Conservation (phyloP, 768 basidiomycete species). For the Kockovaella imperatae region DNA sequence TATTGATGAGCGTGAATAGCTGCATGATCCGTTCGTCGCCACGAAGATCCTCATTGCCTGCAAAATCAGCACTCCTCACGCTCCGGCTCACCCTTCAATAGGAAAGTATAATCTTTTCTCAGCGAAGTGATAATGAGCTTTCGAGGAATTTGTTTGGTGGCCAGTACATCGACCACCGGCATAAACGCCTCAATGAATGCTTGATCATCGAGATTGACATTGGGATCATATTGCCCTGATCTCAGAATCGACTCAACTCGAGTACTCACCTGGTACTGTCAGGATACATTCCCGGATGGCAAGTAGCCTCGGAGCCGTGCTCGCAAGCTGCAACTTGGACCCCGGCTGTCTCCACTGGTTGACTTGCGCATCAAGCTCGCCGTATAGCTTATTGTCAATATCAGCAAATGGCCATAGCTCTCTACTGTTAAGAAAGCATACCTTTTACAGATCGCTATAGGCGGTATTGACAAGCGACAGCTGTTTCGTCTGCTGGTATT, state of each 20-base stretch:
- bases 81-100: slow-evolving; percentile 36
- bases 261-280: slow-evolving; percentile 37
- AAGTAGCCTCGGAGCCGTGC: slow-evolving; percentile 34
- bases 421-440: not conserved
- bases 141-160: slow-evolving; percentile 37
- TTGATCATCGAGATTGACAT: slow-evolving; percentile 35
- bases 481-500: slow-evolving; percentile 18
- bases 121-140: slow-evolving; percentile 35
- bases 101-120: slow-evolving; percentile 30
- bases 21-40: slow-evolving; percentile 45
- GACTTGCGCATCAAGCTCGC: slow-evolving; percentile 32
- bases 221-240: slow-evolving; percentile 37
- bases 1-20: slow-evolving; percentile 42
- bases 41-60: slow-evolving; percentile 37
- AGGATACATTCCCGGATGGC: slow-evolving; percentile 35
- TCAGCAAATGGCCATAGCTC: slow-evolving; percentile 3
- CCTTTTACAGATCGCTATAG: slow-evolving; percentile 30
- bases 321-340: slow-evolving; percentile 29
- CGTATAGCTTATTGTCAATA: slow-evolving; percentile 23
- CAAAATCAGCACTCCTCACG: not conserved
- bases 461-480: slow-evolving; percentile 24
- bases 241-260: not conserved
- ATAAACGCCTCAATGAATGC: slow-evolving; percentile 38
- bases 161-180: slow-evolving; percentile 34
- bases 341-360: slow-evolving; percentile 35